These are phyloP conservation scores for Yamadazyma akitaensis DNA, from an alignment of 805 yeast species.

Conservation along the genomic window DNA sequence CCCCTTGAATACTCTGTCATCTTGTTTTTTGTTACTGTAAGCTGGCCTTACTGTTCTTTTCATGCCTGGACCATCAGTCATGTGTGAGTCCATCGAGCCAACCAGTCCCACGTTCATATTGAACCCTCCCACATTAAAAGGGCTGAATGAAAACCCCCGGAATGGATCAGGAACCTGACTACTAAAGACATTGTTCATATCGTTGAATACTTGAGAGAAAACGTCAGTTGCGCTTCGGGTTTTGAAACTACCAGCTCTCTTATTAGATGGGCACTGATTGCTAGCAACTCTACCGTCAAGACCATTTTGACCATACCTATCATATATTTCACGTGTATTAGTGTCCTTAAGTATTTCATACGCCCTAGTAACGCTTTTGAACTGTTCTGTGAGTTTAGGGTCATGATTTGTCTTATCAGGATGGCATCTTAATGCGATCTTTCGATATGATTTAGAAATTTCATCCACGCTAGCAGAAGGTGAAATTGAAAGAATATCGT, in stretches of 20 bases:
- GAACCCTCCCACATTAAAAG: constrained; percentile 4
- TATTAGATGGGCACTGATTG: constrained; percentile 1
- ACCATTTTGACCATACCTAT: constrained; percentile 48
- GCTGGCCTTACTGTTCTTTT: constrained; percentile 22
- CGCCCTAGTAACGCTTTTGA: constrained; percentile 63
- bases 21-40: constrained; percentile 3
- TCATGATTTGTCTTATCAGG: constrained; percentile 61
- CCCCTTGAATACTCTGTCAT: constrained; percentile 32
- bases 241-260: constrained; percentile 5
- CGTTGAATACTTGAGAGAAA: constrained; percentile 37
- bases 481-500: constrained; percentile 33
- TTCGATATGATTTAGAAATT: constrained; percentile 33
- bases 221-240: constrained; percentile 23
- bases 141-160: constrained; percentile 11
- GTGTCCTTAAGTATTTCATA: constrained; percentile 58
- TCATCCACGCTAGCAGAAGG: constrained; percentile 34
- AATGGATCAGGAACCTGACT: constrained; percentile 8
- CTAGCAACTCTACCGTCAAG: constrained; percentile 24
- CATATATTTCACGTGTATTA: constrained; percentile 47
- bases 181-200: constrained; percentile 26
- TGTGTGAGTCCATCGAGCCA: neutral
- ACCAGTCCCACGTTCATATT: constrained; percentile 10
- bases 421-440: constrained; percentile 50
- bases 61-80: constrained; percentile 9
- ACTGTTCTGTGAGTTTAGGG: constrained; percentile 48